These are phyloP conservation scores for Trichoderma koningii DNA, from an alignment of 2,329 filamentous ascomycete species.

Conservation along the genomic window DNA sequence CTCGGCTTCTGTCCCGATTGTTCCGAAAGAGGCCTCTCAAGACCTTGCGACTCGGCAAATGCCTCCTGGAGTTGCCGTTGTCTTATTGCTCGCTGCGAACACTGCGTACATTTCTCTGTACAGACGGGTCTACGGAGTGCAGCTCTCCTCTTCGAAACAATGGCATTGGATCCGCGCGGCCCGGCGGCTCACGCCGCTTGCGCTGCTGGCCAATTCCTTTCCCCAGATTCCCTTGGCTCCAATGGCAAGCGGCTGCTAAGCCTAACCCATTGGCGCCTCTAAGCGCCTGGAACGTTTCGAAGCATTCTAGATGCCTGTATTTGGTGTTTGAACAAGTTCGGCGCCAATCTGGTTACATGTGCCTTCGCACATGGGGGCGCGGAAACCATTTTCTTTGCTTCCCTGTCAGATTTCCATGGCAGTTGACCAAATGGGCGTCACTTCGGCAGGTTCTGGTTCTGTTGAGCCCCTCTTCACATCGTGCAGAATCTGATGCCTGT, in stretches of 20 bases:
- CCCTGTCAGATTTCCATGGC: background rate
- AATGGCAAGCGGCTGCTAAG: background rate
- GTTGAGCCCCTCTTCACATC: constrained; percentile 24
- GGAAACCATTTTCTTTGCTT: background rate
- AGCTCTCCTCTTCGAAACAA: too few species aligned
- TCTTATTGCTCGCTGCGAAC: background rate
- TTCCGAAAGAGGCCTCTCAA: constrained; percentile 9
- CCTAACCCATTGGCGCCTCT: background rate
- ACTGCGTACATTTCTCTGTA: too few species aligned
- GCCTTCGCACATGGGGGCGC: background rate
- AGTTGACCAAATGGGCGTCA: background rate
- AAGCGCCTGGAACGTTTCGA: background rate
- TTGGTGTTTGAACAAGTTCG: background rate
- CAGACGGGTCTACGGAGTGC: too few species aligned
- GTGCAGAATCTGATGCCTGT: constrained; percentile 10
- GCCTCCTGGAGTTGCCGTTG: background rate
- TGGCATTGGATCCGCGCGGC: constrained; percentile 14
- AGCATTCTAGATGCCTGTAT: constrained; percentile 13
- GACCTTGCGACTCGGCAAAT: background rate
- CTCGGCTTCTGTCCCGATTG: background rate
- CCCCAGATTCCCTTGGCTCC: constrained; percentile 1
- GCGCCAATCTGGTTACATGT: background rate
- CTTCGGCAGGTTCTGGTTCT: constrained; percentile 17
- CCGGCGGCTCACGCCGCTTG: constrained; percentile 7
- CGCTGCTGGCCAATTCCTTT: constrained; percentile 10